These are phyloP conservation scores for Vigna radiata DNA, from an alignment of 306 rosid species.

Conservation along the genomic window DNA sequence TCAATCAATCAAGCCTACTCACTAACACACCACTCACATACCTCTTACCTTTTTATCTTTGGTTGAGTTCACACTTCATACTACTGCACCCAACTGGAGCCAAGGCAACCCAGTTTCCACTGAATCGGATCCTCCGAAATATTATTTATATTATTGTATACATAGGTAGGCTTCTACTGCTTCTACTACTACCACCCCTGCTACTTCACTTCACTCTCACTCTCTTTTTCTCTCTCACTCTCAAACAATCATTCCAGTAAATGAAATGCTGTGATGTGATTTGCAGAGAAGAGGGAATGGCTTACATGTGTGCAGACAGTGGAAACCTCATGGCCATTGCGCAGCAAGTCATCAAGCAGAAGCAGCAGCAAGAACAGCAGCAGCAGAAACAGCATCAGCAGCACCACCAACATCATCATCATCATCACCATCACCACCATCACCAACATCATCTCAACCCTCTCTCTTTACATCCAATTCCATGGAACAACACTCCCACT, in stretches of 20 bases:
- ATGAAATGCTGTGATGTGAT: conserved; percentile 9
- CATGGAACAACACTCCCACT: conserved; percentile 70
- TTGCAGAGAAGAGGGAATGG: conserved; percentile 69
- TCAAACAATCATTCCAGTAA: too few relatives aligned
- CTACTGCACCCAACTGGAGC: too few relatives aligned
- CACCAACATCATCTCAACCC: conserved; percentile 49
- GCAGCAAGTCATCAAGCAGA: conserved; percentile 93
- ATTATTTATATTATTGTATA: background rate
- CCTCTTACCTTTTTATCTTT: background rate
- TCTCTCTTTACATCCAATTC: conserved; percentile 55
- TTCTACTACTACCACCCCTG: too few relatives aligned
- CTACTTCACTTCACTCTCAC: too few relatives aligned
- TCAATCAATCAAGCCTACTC: conserved; percentile 5
- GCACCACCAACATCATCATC: conserved; percentile 7
- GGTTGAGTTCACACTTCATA: background rate
- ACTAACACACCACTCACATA: background rate
- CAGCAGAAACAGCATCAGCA: conserved; percentile 61
- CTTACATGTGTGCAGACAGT: conserved; percentile 92
- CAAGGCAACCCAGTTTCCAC: background rate
- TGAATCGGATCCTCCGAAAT: background rate
- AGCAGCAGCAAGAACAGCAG: conserved; percentile 85
- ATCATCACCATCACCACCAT: background rate
- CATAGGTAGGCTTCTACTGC: background rate
- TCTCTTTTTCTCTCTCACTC: too few relatives aligned
- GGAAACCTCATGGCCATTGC: conserved; percentile 99